phyloP scores from a whole-genome alignment of 768 basidiomycete species.

The Serendipita vermifera region DNA sequence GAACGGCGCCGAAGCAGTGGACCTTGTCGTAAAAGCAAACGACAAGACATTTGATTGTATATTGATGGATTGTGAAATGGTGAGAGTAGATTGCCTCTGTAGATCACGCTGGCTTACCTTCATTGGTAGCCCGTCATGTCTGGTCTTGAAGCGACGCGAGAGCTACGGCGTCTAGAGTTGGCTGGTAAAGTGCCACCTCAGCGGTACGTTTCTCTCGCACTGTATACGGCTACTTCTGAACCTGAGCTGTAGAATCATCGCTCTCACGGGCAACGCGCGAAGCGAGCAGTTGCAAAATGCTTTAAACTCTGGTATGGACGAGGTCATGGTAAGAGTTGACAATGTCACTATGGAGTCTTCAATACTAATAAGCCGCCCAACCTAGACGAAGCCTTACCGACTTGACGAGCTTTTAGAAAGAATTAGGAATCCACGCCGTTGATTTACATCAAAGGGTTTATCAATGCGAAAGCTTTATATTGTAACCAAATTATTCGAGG shows the following conservation, averaged over 20 bases:
- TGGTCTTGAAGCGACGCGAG: slow-evolving; percentile 17
- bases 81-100: slow-evolving; percentile 16
- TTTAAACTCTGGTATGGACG: slow-evolving; percentile 20
- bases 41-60: neutral
- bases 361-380: no score
- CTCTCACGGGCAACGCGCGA: slow-evolving; percentile 22
- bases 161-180: slow-evolving; percentile 19
- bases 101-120: neutral
- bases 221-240: no score
- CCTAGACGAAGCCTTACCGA: slow-evolving; percentile 20
- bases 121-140: slow-evolving; percentile 12
- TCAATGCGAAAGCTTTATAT: no score
- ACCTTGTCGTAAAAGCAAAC: slow-evolving; percentile 7
- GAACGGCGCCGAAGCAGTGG: slow-evolving; percentile 20
- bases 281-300: slow-evolving; percentile 18
- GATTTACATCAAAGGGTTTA: no score
- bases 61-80: slow-evolving; percentile 22
- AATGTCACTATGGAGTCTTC: neutral
- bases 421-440: no score
- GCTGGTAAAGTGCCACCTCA: slow-evolving; percentile 14
- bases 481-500: no score
- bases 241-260: slow-evolving; percentile 17
- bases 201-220: neutral
- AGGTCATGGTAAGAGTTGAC: slow-evolving; percentile 16
- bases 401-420: slow-evolving; percentile 17